A percentile compares a stretch with the other conserved stretches of the same genome.
Evolutionary conservation across 805 yeast genomes (phyloP).

Genomic region (Barnettozyma salicaria): DNA sequence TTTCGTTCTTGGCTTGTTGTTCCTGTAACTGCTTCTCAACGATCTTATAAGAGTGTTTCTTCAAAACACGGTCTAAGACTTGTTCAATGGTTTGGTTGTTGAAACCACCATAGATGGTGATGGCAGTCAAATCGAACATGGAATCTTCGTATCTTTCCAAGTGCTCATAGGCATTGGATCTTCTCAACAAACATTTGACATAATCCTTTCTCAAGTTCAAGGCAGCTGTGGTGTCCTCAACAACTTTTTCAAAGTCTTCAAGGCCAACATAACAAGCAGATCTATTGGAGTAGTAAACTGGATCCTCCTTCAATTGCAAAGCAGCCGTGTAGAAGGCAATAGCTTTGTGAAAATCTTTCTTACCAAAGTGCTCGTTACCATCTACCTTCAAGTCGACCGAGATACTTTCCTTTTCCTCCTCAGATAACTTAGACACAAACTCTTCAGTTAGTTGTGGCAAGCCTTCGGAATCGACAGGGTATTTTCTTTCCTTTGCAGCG

Average conservation of each 20-base stretch:
- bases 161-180: constrained; percentile 88
- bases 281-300: constrained; percentile 89
- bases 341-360: constrained; percentile 67
- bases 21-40: constrained; percentile 53
- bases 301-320: constrained; percentile 66
- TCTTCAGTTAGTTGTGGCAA: constrained; percentile 52
- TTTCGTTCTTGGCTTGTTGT: constrained; percentile 9
- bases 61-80: constrained; percentile 81
- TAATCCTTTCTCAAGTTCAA: constrained; percentile 83
- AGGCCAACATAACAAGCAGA: constrained; percentile 92
- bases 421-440: constrained; percentile 38
- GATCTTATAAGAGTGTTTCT: constrained; percentile 67
- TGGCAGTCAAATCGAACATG: constrained; percentile 84
- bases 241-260: constrained; percentile 73
- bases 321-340: constrained; percentile 77
- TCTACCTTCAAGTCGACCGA: constrained; percentile 79
- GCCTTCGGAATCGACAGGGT: constrained; percentile 52
- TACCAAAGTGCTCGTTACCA: constrained; percentile 77
- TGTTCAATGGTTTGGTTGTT: constrained; percentile 71
- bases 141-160: constrained; percentile 77
- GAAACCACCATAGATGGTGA: constrained; percentile 80
- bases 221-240: constrained; percentile 84
- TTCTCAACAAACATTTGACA: constrained; percentile 84
- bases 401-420: constrained; percentile 51
- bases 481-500: constrained; percentile 22